Percentiles rank a stretch among this genome's conserved stretches.
Evolutionary conservation across 176 grass and related monocot genomes (phyloP).

Genomic region (Avena eriantha): DNA sequence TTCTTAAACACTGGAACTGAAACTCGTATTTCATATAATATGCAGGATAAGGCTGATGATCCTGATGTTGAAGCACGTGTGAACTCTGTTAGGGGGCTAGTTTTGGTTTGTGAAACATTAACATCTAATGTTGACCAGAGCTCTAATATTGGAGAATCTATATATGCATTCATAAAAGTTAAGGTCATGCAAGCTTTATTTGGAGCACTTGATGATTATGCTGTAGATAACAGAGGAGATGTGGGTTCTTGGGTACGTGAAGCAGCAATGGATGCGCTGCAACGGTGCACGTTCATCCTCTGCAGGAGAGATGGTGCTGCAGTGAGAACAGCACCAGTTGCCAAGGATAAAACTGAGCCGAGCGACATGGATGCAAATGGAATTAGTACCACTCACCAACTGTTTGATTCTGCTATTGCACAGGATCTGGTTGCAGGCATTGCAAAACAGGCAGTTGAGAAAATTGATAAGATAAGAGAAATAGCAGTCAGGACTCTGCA

Average conservation of each 20-base stretch:
- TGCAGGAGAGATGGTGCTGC: constrained; percentile 71
- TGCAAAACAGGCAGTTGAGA: constrained; percentile 94
- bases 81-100: constrained; percentile 81
- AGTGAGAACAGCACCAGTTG: constrained; percentile 6
- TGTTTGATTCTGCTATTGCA: constrained; percentile 74
- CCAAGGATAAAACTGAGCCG: constrained; percentile 26
- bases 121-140: constrained; percentile 53
- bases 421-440: constrained; percentile 73
- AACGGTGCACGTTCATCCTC: constrained; percentile 71
- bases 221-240: constrained; percentile 97
- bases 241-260: constrained; percentile 98
- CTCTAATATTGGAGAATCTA: constrained; percentile 37
- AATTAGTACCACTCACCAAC: constrained; percentile 22
- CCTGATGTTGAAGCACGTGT: constrained; percentile 95
- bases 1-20: constrained; percentile 41
- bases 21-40: constrained; percentile 38
- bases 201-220: constrained; percentile 92
- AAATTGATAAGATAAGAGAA: constrained; percentile 97
- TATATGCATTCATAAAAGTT: constrained; percentile 79
- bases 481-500: constrained; percentile 77
- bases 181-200: constrained; percentile 73
- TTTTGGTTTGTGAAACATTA: constrained; percentile 85
- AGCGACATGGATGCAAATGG: constrained; percentile 39
- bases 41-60: constrained; percentile 92
- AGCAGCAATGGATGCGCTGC: constrained; percentile 96